Evolutionary conservation across 306 rosid genomes (phyloP), one percentile per base, ranked within the genome.

Genomic region (Dalbergia cochinchinensis): DNA sequence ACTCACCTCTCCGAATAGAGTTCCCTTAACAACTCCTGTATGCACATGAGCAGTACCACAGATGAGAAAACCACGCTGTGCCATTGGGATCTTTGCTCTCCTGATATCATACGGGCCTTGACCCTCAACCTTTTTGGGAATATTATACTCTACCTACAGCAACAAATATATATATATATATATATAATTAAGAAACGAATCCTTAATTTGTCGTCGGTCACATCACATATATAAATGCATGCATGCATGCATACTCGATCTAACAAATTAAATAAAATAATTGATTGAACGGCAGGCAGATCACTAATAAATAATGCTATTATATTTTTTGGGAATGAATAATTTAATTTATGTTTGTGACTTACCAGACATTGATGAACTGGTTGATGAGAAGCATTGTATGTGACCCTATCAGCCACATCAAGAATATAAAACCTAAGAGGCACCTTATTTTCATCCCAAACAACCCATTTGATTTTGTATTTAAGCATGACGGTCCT

Each of bases 351-450:
- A 26, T 1, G 31, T 26, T 26, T 54, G 26, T 54, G 22, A 31
- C 8, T 31, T 54, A 77, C 81, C 42, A 18, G 7, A 1, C 81
- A 77, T 53, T 54, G 51, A 65, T 66, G 81, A n/a, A 65, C 3
- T 19, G 19, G 5, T 37, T 37, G 0, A 2, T 26, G 31, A 26
- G 73, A 65, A 16, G 57, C 65, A 53, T 53, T 77, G 34, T 3
- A 47, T 20, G 15, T 54, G n/a, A 77, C 74, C 10, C 12, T 10
- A 22, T 77, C 81, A 2, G 74, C 57, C 3, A 42, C n/a, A 66
- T 77, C 81, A 54, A 78, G 62, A n/a, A 78, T 45, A 18, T 69
- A 69, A 45, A 78, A 11, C 57, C 26, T 69, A 8, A 78, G 3
- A 1, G 82, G 69, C 6, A 69, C 41, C 44, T 67, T 59, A 12